Evolutionary conservation across 2,329 filamentous ascomycete genomes (phyloP).

Genomic region (Nemania sp.): DNA sequence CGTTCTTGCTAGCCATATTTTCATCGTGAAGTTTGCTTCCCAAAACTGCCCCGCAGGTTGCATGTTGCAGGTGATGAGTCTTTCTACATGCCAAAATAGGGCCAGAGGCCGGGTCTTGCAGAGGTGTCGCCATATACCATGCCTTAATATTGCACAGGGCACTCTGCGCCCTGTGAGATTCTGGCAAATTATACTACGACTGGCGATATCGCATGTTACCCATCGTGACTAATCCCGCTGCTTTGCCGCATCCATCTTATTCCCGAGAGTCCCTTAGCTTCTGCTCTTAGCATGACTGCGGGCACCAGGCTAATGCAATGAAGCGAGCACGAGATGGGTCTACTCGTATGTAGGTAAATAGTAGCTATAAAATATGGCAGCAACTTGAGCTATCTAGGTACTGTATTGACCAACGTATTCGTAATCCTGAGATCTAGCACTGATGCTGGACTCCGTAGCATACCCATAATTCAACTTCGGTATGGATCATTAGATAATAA

Average conservation of each 20-base stretch:
- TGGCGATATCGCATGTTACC: conserved; percentile 4
- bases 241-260: conserved; percentile 8
- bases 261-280: no score
- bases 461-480: not conserved
- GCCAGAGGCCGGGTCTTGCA: not conserved
- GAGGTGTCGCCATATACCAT: no score
- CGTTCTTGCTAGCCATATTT: no score
- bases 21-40: no score
- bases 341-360: no score
- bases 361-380: no score
- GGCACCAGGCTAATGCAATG: conserved; percentile 1
- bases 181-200: not conserved
- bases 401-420: no score
- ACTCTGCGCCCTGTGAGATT: not conserved
- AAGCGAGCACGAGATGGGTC: not conserved
- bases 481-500: conserved; percentile 3
- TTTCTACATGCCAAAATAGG: not conserved
- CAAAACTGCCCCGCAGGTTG: not conserved
- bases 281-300: not conserved
- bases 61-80: conserved; percentile 6
- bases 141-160: no score
- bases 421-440: no score
- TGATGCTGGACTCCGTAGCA: no score
- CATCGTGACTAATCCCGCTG: conserved; percentile 5
- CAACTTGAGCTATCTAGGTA: no score